Percentiles rank a stretch among this genome's conserved stretches.
phyloP scores from a whole-genome alignment of 2,329 filamentous ascomycete genomes.

The Seiridium cupressi region DNA sequence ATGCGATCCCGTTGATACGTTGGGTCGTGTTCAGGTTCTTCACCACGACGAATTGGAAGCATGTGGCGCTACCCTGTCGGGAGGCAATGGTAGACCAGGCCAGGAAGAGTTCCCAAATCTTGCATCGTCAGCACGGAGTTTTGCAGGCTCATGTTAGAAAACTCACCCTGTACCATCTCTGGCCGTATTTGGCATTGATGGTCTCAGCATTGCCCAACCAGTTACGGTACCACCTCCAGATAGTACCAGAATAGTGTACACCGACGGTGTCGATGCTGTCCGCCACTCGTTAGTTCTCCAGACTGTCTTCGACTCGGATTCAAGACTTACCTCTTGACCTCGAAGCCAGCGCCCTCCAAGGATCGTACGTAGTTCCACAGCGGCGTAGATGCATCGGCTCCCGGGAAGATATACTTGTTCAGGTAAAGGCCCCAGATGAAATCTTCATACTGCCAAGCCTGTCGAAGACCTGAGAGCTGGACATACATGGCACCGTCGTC shows the following conservation, averaged over 20 bases:
- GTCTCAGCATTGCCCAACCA: constrained; percentile 91
- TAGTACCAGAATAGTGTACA: constrained; percentile 89
- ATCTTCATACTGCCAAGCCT: constrained; percentile 94
- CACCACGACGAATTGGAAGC: constrained; percentile 82
- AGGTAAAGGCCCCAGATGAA: constrained; percentile 95
- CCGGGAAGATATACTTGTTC: constrained; percentile 98
- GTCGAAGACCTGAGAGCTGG: constrained; percentile 87
- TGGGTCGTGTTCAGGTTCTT: constrained; percentile 91
- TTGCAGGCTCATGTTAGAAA: no score
- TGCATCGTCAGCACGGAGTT: no score
- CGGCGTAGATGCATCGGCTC: constrained; percentile 88
- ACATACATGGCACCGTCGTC: constrained; percentile 93
- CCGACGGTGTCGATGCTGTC: constrained; percentile 75
- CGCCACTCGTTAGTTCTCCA: background rate
- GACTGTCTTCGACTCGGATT: background rate
- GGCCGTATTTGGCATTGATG: constrained; percentile 88
- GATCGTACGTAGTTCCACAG: constrained; percentile 80
- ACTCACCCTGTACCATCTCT: constrained; percentile 70
- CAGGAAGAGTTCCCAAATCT: constrained; percentile 90
- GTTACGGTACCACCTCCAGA: constrained; percentile 97
- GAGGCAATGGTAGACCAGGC: constrained; percentile 82
- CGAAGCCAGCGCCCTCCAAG: constrained; percentile 80
- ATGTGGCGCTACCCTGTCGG: constrained; percentile 79
- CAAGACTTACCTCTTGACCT: constrained; percentile 65
- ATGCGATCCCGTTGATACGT: constrained; percentile 70